Conservation (phyloP, 305 asterid genomes). For the Fraxinus baroniana region DNA sequence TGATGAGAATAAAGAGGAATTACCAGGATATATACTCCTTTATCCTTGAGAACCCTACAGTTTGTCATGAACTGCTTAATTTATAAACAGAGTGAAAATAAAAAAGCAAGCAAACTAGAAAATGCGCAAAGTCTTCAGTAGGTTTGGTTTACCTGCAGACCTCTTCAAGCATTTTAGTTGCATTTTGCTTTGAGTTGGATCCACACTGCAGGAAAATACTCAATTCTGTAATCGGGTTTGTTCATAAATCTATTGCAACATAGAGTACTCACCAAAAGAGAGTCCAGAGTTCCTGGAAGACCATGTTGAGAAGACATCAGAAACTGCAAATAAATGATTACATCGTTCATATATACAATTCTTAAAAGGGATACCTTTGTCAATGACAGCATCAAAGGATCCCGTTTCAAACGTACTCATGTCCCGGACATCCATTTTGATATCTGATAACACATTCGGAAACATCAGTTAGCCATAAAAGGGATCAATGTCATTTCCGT, state of each 20-base stretch:
- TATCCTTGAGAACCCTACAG: constrained; percentile 81
- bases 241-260: constrained; percentile 4
- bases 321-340: constrained; percentile 18
- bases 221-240: constrained; percentile 18
- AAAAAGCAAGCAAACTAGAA: constrained; percentile 29
- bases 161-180: constrained; percentile 68
- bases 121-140: constrained; percentile 23
- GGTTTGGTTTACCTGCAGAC: constrained; percentile 55
- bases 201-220: constrained; percentile 55
- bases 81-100: constrained; percentile 42
- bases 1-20: constrained; percentile 17
- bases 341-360: constrained; percentile 17
- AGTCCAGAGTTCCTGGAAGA: constrained; percentile 71
- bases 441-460: constrained; percentile 51
- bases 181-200: constrained; percentile 55
- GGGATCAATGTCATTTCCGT: neutral
- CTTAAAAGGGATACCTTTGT: constrained; percentile 52
- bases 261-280: constrained; percentile 63
- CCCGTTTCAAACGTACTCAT: constrained; percentile 56
- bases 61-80: constrained; percentile 66
- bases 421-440: constrained; percentile 63
- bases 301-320: constrained; percentile 36
- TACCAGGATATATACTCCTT: constrained; percentile 80
- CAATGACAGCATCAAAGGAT: constrained; percentile 61
- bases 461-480: neutral